phyloP scores from a whole-genome alignment of 805 yeast genomes.

The Spathaspora girioi region DNA sequence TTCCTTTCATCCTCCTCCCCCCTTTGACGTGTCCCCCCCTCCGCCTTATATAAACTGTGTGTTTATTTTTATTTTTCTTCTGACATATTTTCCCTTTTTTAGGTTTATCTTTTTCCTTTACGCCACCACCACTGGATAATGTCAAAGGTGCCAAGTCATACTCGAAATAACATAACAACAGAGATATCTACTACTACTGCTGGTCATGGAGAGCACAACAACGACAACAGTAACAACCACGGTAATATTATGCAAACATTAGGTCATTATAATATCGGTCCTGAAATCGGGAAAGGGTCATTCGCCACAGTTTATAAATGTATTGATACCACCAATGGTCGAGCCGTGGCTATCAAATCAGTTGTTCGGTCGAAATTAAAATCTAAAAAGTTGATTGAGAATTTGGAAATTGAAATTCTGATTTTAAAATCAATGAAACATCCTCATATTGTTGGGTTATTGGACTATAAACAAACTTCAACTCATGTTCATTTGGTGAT shows the following conservation, averaged over 20 bases:
- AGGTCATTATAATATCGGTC: slow-evolving; percentile 58
- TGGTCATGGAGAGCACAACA: background rate
- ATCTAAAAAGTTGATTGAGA: slow-evolving; percentile 84
- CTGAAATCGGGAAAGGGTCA: slow-evolving; percentile 92
- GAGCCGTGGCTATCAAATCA: slow-evolving; percentile 83
- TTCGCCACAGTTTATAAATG: slow-evolving; percentile 96
- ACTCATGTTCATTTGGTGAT: slow-evolving; percentile 82
- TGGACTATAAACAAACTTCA: slow-evolving; percentile 78
- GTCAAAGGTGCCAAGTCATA: background rate
- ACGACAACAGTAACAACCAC: background rate
- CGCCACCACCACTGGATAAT: background rate
- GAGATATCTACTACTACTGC: background rate
- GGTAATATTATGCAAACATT: slow-evolving; percentile 13
- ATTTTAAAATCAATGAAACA: slow-evolving; percentile 85
- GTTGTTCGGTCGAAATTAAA: slow-evolving; percentile 79
- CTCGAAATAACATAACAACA: background rate
- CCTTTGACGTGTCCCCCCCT: background rate
- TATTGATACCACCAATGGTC: slow-evolving; percentile 45
- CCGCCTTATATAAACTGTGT: background rate
- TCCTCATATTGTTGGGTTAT: slow-evolving; percentile 85
- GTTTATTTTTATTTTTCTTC: background rate
- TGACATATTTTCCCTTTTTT: background rate
- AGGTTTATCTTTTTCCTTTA: background rate
- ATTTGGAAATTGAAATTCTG: slow-evolving; percentile 87
- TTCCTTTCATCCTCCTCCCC: background rate